Evolutionary conservation across 163 green algal species (phyloP), one percentile per base, ranked within the genome.

Genomic region (Scenedesmus sp.): DNA sequence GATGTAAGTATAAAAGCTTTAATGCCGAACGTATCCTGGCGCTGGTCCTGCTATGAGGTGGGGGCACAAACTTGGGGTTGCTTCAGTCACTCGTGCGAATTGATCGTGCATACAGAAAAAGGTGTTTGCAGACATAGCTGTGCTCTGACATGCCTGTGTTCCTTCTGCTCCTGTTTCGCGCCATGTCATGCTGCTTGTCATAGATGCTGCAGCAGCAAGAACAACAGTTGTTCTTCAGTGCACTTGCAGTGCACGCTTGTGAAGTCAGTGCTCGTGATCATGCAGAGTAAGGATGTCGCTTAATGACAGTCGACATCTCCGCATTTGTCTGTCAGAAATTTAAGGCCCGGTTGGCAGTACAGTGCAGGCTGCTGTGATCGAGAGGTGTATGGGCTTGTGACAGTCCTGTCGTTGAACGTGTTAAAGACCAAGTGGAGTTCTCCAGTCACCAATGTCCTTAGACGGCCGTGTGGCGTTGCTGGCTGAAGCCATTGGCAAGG

Each of bases 401-500:
- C n/a, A n/a, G n/a, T n/a, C n/a, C n/a, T n/a, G n/a, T n/a, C n/a
- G n/a, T n/a, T n/a, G n/a, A n/a, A n/a, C 15, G 15, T 56, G 15
- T 56, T 56, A 56, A 56, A 81, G n/a, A 49, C 15, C 72, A 81
- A 81, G n/a, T n/a, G n/a, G n/a, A n/a, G n/a, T n/a, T n/a, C n/a
- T n/a, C n/a, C n/a, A 12, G 56, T 0, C 10, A 7, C 12, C 5
- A 33, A 56, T 59, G 81, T 43, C 46, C 13, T 49, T n/a, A 7
- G 40, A 46, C 12, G 3, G 5, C 30, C 59, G 81, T 20, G 13
- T 35, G 43, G 40, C 49, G 49, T 24, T 87, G 40, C 43, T 87
- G 35, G 82, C 68, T 35, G 82, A 78, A 78, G 82, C 82, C 82
- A 87, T 87, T n/a, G 37, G 35, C 82, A 87, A 87, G 82, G 82